These are phyloP conservation scores for Lathyrus aphaca DNA, from an alignment of 306 rosid genomes.

Conservation along the genomic window DNA sequence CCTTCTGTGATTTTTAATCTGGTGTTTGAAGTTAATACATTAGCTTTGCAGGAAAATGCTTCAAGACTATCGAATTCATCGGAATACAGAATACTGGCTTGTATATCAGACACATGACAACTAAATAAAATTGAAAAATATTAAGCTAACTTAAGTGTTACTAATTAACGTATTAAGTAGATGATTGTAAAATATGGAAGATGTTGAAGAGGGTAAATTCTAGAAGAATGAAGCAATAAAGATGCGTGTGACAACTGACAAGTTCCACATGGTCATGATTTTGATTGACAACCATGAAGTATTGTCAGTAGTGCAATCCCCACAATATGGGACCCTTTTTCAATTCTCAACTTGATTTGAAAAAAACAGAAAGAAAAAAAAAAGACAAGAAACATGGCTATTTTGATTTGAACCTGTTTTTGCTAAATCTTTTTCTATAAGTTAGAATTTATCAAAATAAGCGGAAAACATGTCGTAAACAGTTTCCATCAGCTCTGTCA, in stretches of 20 bases:
- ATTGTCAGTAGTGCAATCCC: constrained; percentile 34
- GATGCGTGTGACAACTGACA: constrained; percentile 35
- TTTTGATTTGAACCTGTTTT: constrained; percentile 10
- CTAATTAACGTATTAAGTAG: neutral
- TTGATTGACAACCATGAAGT: constrained; percentile 25
- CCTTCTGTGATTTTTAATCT: neutral
- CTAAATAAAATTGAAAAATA: neutral
- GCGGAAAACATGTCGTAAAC: neutral
- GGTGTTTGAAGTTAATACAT: neutral
- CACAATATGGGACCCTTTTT: constrained; percentile 33
- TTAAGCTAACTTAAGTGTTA: neutral
- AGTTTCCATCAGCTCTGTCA: too few relatives aligned
- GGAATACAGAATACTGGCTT: neutral
- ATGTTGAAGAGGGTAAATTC: constrained; percentile 31
- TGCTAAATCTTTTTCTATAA: neutral
- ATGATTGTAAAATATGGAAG: neutral
- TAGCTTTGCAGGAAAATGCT: constrained; percentile 30
- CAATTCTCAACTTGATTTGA: constrained; percentile 24
- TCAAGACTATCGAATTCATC: constrained; percentile 27
- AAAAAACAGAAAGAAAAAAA: neutral
- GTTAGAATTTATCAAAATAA: neutral
- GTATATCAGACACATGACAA: constrained; percentile 17
- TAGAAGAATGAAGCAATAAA: constrained; percentile 31
- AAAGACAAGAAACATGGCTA: constrained; percentile 14
- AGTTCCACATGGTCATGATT: constrained; percentile 35